phyloP scores from a whole-genome alignment of 2,329 filamentous ascomycete species.

The Monilinia fructicola region DNA sequence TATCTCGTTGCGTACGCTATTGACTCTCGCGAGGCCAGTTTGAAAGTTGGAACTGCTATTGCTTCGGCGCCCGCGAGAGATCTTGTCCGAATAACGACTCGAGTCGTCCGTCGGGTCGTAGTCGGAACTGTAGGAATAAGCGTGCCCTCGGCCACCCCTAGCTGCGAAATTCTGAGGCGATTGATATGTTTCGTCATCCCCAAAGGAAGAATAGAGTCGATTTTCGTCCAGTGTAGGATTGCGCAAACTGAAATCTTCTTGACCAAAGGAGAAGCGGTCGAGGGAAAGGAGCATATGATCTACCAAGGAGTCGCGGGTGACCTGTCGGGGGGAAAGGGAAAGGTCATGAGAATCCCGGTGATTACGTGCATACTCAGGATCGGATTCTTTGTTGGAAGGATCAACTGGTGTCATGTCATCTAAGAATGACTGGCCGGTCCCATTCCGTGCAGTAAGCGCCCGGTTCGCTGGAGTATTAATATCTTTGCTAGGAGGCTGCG shows the following conservation, averaged over 20 bases:
- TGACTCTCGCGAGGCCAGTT: slow-evolving; percentile 58
- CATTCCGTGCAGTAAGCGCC: slow-evolving; percentile 36
- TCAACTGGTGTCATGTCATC: slow-evolving; percentile 42
- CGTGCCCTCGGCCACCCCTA: slow-evolving; percentile 42
- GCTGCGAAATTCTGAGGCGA: slow-evolving; percentile 34
- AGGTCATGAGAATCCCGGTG: slow-evolving; percentile 65
- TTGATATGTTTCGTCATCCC: slow-evolving; percentile 37
- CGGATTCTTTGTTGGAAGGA: slow-evolving; percentile 34
- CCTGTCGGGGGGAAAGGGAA: slow-evolving; percentile 71
- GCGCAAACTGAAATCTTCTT: slow-evolving; percentile 38
- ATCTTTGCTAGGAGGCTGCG: slow-evolving; percentile 32
- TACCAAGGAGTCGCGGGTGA: slow-evolving; percentile 86
- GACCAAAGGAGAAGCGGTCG: slow-evolving; percentile 70
- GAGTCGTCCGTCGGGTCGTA: slow-evolving; percentile 56
- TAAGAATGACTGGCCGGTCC: slow-evolving; percentile 39
- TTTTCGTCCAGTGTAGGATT: slow-evolving; percentile 36
- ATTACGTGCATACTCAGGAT: slow-evolving; percentile 27
- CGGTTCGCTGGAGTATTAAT: slow-evolving; percentile 30
- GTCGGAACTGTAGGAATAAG: slow-evolving; percentile 62
- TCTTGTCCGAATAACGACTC: slow-evolving; percentile 52
- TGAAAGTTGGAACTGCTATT: slow-evolving; percentile 77
- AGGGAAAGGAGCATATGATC: slow-evolving; percentile 94
- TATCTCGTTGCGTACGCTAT: slow-evolving; percentile 53
- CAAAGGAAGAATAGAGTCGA: slow-evolving; percentile 36
- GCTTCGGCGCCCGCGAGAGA: slow-evolving; percentile 65